phyloP scores from a whole-genome alignment of 2,329 filamentous ascomycete genomes.

The Tolypocladium album region DNA sequence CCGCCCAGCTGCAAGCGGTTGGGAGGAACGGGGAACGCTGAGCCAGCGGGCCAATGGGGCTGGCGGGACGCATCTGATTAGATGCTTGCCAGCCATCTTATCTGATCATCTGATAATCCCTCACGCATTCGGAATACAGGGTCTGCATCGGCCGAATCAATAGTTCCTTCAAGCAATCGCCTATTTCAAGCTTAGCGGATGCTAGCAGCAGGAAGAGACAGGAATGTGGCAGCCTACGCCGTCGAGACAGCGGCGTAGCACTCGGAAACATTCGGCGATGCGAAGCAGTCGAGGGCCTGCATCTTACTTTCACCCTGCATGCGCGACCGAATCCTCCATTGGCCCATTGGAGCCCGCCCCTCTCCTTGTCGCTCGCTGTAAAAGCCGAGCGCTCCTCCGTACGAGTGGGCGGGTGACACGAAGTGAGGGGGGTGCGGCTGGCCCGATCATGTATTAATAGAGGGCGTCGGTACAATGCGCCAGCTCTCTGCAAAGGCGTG shows the following conservation, averaged over 20 bases:
- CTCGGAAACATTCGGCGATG: background rate
- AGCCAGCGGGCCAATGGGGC: conserved; percentile 9
- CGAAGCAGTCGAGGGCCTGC: background rate
- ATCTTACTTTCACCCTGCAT: background rate
- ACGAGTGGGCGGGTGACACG: background rate
- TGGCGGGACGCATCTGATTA: conserved; percentile 14
- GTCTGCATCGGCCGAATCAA: background rate
- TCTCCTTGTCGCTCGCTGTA: background rate
- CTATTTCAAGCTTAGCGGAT: background rate
- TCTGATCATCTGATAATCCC: conserved; percentile 10
- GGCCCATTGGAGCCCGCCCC: background rate
- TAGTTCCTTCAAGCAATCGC: background rate
- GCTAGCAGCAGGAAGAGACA: background rate
- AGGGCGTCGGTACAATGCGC: background rate
- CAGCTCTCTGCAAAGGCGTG: background rate
- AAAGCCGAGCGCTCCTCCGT: background rate
- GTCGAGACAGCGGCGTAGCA: background rate
- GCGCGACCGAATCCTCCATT: background rate
- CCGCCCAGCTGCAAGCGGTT: background rate
- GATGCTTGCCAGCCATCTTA: conserved; percentile 8
- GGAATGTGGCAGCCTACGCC: background rate
- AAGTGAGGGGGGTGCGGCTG: background rate
- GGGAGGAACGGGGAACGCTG: background rate
- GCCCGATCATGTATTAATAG: background rate
- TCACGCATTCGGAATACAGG: background rate